Percentiles rank a stretch among this genome's conserved stretches.
These are phyloP conservation scores for Leccinum barrowsii DNA, from an alignment of 768 basidiomycete species.

Conservation along the genomic window DNA sequence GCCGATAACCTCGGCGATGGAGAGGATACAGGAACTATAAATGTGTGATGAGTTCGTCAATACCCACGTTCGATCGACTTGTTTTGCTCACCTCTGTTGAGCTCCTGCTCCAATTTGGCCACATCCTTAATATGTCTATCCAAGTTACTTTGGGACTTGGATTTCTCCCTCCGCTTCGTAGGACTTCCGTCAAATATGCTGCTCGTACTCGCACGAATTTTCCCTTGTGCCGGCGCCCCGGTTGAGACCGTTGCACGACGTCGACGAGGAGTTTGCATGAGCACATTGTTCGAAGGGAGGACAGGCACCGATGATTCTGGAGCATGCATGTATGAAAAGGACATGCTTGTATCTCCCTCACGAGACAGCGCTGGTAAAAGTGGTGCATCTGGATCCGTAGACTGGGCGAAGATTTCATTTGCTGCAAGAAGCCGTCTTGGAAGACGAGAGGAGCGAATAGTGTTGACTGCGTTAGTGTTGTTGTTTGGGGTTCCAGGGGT, in stretches of 20 bases:
- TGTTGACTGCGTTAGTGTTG: conserved; percentile 4
- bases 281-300: conserved; percentile 15
- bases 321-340: conserved; percentile 21
- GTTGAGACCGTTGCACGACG: conserved; percentile 68
- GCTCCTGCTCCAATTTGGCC: conserved; percentile 59
- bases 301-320: conserved; percentile 21
- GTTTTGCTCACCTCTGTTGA: conserved; percentile 52
- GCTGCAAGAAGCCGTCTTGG: conserved; percentile 63
- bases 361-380: conserved; percentile 20
- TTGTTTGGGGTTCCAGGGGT: conserved; percentile 19
- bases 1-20: conserved; percentile 58
- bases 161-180: conserved; percentile 64
- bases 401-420: conserved; percentile 63
- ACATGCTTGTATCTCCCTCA: conserved; percentile 15
- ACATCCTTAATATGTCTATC: conserved; percentile 67
- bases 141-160: conserved; percentile 61
- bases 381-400: conserved; percentile 12
- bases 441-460: conserved; percentile 40
- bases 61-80: not conserved
- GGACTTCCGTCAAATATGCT: conserved; percentile 47
- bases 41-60: conserved; percentile 1
- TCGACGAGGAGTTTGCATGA: conserved; percentile 34
- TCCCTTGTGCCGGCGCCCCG: conserved; percentile 48
- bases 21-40: conserved; percentile 32
- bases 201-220: conserved; percentile 10